phyloP scores from a whole-genome alignment of 352 stramenopile genomes.

The Phytophthora colocasiae region DNA sequence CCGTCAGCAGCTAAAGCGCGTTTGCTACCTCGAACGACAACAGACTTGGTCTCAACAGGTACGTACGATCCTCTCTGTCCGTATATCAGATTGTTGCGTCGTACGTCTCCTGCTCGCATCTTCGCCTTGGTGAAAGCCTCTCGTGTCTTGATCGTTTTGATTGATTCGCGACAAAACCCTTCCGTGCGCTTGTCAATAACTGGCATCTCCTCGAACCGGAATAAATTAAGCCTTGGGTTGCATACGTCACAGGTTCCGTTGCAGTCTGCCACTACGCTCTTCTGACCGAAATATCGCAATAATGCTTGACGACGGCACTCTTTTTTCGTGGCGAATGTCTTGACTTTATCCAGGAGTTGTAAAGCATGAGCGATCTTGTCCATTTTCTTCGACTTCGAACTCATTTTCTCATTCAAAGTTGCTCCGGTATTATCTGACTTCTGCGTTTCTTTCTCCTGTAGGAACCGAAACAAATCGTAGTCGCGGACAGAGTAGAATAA shows the following conservation, averaged over 20 bases:
- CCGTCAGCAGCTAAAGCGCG: constrained; percentile 48
- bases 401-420: constrained; percentile 5
- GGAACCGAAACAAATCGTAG: constrained; percentile 57
- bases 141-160: constrained; percentile 21
- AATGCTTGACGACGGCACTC: constrained; percentile 61
- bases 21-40: constrained; percentile 46
- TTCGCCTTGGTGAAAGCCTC: constrained; percentile 31
- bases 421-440: constrained; percentile 1
- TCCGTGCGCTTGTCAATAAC: constrained; percentile 34
- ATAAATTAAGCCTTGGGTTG: constrained; percentile 60
- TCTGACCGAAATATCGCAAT: constrained; percentile 64
- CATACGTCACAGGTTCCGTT: constrained; percentile 63
- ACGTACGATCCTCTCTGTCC: constrained; percentile 53
- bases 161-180: constrained; percentile 32
- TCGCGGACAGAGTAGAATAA: constrained; percentile 77
- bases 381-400: constrained; percentile 7
- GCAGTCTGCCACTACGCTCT: constrained; percentile 54
- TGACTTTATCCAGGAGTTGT: constrained; percentile 46
- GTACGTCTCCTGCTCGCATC: constrained; percentile 43
- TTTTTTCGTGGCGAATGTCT: constrained; percentile 54
- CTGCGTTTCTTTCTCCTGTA: constrained; percentile 44
- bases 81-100: constrained; percentile 55
- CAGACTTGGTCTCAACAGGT: constrained; percentile 52
- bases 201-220: constrained; percentile 51
- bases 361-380: constrained; percentile 33